Evolutionary conservation across 768 basidiomycete genomes (phyloP), one percentile per base, ranked within the genome.

Genomic region (Podaxis pistillaris): DNA sequence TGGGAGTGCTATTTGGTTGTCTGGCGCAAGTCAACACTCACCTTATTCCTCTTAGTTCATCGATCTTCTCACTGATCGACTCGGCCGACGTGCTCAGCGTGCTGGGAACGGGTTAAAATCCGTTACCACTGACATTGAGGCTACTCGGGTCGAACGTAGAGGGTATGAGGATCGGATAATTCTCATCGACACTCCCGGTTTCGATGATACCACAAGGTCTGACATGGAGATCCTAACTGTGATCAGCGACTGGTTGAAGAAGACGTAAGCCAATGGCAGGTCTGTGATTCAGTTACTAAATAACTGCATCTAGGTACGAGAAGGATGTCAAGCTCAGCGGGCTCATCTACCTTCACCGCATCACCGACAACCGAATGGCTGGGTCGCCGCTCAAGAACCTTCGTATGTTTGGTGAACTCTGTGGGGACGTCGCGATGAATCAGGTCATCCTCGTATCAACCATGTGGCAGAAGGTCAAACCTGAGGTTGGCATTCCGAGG

Each of bases 221-320:
- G 74, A 74, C 59, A 57, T 59, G 17, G 59, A 71, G 22, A 67
- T 74, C 37, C 68, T 77, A 19, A 51, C 60, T 19, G 56, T 41
- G 26, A 71, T 76, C 44, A 64, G 69, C 8, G 54, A 62, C 2
- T 74, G 72, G 71, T 63, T 75, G 44, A 60, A 63, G 26, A 53
- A 58, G 58, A 71, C 67, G 74, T 74, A 62, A 56, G 66, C 53
- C 41, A 44, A 33, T 33, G 33, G 8, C 8, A 33, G 33, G 33
- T 33, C 9, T 9, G 1, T 33, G 33, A 33, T 1, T 33, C 33
- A 1, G 33, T 1, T 33, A 33, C 33, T 33, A 33, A 33, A 9
- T 2, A 1, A 0, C 2, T 9, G 33, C 8, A 9, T 9, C 0
- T 33, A 9, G 33, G 1, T 33, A 33, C 33, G 33, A 33, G 33